Conservation (phyloP, 257 asterid genomes). For the Verbascum thapsus region DNA sequence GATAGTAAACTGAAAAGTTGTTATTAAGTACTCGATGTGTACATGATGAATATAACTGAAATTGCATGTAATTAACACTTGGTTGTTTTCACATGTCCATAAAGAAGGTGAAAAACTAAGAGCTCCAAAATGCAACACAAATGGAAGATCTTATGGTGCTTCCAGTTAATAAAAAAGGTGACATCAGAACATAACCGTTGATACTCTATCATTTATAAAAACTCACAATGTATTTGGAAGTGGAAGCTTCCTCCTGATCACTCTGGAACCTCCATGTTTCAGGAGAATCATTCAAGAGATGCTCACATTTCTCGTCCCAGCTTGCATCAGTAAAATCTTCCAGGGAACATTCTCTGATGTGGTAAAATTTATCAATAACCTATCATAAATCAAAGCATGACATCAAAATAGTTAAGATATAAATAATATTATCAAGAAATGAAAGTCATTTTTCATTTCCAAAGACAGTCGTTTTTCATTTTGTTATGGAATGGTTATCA, state of each 20-base stretch:
- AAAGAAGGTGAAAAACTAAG: slow-evolving; percentile 9
- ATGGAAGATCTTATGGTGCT: background rate
- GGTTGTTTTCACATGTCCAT: background rate
- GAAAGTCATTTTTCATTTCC: background rate
- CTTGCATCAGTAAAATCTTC: slow-evolving; percentile 47
- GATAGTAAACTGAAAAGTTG: slow-evolving; percentile 23
- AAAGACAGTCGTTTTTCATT: background rate
- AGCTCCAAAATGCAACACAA: background rate
- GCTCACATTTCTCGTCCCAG: slow-evolving; percentile 79
- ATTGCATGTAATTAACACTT: background rate
- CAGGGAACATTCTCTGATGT: slow-evolving; percentile 58
- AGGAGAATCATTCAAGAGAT: slow-evolving; percentile 69
- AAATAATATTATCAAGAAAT: slow-evolving; percentile 22
- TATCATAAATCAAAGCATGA: slow-evolving; percentile 36
- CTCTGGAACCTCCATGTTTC: slow-evolving; percentile 76
- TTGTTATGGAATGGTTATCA: background rate
- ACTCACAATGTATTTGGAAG: slow-evolving; percentile 79
- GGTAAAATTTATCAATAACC: slow-evolving; percentile 84
- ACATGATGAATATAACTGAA: too few relatives aligned
- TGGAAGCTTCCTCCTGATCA: slow-evolving; percentile 75
- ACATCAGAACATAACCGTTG: slow-evolving; percentile 11
- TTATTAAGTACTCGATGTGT: background rate
- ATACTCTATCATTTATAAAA: slow-evolving; percentile 9
- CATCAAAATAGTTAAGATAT: slow-evolving; percentile 18
- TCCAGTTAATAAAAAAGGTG: slow-evolving; percentile 8